Evolutionary conservation across 1,139 yeast species (phyloP).

Genomic region (Zygosaccharomyces sapae): DNA sequence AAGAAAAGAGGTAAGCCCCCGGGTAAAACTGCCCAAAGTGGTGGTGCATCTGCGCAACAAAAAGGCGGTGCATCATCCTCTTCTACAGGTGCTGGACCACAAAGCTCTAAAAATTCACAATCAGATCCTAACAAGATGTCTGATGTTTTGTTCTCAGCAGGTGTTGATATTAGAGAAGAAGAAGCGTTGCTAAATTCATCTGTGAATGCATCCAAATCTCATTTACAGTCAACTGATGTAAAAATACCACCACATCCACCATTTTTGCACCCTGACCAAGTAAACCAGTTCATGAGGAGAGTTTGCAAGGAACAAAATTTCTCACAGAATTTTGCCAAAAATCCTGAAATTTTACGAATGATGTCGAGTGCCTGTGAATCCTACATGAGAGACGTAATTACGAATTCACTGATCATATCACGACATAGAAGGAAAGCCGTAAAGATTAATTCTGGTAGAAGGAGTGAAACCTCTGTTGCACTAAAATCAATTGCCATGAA

Average conservation of each 20-base stretch:
- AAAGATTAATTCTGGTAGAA: slow-evolving; percentile 46
- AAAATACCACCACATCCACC: slow-evolving; percentile 42
- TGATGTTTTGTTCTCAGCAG: slow-evolving; percentile 90
- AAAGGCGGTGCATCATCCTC: slow-evolving; percentile 13
- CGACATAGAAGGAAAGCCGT: slow-evolving; percentile 76
- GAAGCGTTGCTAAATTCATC: slow-evolving; percentile 54
- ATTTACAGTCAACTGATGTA: slow-evolving; percentile 16
- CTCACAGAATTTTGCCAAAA: slow-evolving; percentile 51
- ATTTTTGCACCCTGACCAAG: slow-evolving; percentile 66
- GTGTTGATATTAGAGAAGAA: slow-evolving; percentile 87
- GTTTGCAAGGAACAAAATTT: slow-evolving; percentile 67
- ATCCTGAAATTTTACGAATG: slow-evolving; percentile 59
- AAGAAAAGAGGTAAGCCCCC: slow-evolving; percentile 40
- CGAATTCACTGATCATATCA: slow-evolving; percentile 70
- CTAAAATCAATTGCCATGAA: slow-evolving; percentile 67
- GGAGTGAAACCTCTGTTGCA: slow-evolving; percentile 73
- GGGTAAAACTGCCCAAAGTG: slow-evolving; percentile 7
- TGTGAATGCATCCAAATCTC: slow-evolving; percentile 26
- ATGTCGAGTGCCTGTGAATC: slow-evolving; percentile 81
- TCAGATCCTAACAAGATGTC: slow-evolving; percentile 81
- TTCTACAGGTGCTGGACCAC: slow-evolving; percentile 12
- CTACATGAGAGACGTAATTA: slow-evolving; percentile 70
- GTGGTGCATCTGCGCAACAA: slow-evolving; percentile 13
- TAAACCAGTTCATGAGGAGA: slow-evolving; percentile 57
- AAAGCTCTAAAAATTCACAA: slow-evolving; percentile 29